phyloP scores from a whole-genome alignment of 2,329 filamentous ascomycete genomes.

The Talaromyces sp. region DNA sequence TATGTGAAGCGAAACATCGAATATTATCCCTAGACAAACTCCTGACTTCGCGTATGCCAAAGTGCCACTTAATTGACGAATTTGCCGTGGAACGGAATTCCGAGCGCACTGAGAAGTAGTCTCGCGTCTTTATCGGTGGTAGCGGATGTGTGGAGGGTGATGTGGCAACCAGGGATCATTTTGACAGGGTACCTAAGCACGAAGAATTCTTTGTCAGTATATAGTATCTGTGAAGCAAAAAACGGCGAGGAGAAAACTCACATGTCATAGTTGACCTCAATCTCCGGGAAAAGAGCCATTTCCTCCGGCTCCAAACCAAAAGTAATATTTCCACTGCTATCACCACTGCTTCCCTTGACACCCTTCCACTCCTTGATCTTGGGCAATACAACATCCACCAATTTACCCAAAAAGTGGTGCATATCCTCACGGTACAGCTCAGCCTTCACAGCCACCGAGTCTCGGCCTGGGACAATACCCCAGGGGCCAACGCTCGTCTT shows the following conservation, averaged over 20 bases:
- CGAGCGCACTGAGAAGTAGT: slow-evolving; percentile 67
- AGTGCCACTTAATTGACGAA: slow-evolving; percentile 47
- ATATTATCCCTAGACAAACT: background rate
- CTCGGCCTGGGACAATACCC: slow-evolving; percentile 67
- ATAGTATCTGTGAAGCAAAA: background rate
- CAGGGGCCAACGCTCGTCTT: slow-evolving; percentile 71
- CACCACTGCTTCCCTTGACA: slow-evolving; percentile 71
- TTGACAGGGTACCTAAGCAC: slow-evolving; percentile 57
- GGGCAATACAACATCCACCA: slow-evolving; percentile 84
- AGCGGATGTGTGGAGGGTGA: slow-evolving; percentile 80
- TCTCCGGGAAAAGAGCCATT: slow-evolving; percentile 83
- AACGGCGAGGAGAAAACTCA: slow-evolving; percentile 50
- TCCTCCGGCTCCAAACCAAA: slow-evolving; percentile 75
- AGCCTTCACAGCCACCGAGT: slow-evolving; percentile 68
- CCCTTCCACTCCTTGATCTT: slow-evolving; percentile 96
- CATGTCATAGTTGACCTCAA: slow-evolving; percentile 90
- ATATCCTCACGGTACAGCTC: slow-evolving; percentile 76
- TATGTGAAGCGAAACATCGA: background rate
- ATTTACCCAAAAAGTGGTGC: slow-evolving; percentile 85
- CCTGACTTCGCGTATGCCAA: background rate
- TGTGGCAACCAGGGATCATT: slow-evolving; percentile 81
- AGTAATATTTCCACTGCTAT: slow-evolving; percentile 80
- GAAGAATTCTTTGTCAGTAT: background rate
- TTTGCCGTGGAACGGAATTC: slow-evolving; percentile 80
- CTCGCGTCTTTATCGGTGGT: slow-evolving; percentile 81